Evolutionary conservation across 2,329 filamentous ascomycete species (phyloP).

Genomic region (Xylaria multiplex): DNA sequence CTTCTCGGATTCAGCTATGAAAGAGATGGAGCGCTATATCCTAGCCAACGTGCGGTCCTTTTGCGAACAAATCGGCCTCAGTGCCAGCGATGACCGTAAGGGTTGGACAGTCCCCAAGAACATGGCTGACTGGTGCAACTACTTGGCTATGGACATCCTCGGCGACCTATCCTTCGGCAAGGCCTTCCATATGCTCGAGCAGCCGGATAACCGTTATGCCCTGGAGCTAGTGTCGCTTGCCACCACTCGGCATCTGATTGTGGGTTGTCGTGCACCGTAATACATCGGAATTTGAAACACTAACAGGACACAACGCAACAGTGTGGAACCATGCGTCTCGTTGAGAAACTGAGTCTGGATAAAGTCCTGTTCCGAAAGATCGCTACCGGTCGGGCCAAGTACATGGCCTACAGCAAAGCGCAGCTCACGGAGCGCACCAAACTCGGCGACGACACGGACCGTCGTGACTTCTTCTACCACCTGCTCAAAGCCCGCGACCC

Average conservation of each 20-base stretch:
- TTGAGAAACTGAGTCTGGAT: slow-evolving; percentile 73
- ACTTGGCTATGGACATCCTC: slow-evolving; percentile 70
- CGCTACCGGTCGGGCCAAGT: slow-evolving; percentile 72
- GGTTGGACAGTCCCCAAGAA: slow-evolving; percentile 68
- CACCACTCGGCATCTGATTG: slow-evolving; percentile 74
- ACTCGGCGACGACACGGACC: slow-evolving; percentile 71
- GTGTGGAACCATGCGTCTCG: slow-evolving; percentile 77
- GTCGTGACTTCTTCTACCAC: slow-evolving; percentile 81
- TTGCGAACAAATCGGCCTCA: slow-evolving; percentile 65
- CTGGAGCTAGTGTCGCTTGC: slow-evolving; percentile 74
- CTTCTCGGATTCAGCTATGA: slow-evolving; percentile 73
- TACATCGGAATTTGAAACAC: not conserved
- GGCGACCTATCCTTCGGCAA: slow-evolving; percentile 70
- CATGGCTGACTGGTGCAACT: slow-evolving; percentile 72
- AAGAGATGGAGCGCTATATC: slow-evolving; percentile 75
- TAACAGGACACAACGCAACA: slow-evolving; percentile 45
- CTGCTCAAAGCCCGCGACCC: slow-evolving; percentile 76
- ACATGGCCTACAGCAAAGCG: slow-evolving; percentile 75
- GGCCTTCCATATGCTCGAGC: slow-evolving; percentile 70
- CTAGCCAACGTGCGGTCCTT: slow-evolving; percentile 73
- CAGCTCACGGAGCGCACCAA: slow-evolving; percentile 74
- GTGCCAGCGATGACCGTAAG: slow-evolving; percentile 56
- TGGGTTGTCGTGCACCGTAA: slow-evolving; percentile 52
- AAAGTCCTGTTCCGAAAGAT: slow-evolving; percentile 74
- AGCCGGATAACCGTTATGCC: slow-evolving; percentile 70